Evolutionary conservation across 257 asterid species (phyloP).

Genomic region (Eucommia ulmoides): DNA sequence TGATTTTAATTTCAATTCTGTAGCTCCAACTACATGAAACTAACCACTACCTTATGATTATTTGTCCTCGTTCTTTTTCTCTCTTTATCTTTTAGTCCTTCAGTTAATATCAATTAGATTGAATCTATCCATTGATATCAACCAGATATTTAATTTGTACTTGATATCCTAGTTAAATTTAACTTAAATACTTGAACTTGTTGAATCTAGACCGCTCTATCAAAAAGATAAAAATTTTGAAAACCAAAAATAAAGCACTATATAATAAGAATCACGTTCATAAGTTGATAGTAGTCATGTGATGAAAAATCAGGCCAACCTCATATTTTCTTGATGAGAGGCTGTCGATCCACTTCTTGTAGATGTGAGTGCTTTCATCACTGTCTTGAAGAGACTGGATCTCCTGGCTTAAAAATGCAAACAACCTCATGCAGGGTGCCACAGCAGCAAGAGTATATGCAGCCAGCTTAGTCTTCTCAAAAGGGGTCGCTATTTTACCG

Average conservation of each 20-base stretch:
- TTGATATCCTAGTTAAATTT: neutral
- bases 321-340: constrained; percentile 43
- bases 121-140: too few species aligned
- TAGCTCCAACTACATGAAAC: too few species aligned
- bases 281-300: constrained; percentile 6
- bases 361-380: constrained; percentile 25
- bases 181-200: neutral
- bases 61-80: too few species aligned
- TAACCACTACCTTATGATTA: too few species aligned
- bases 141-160: too few species aligned
- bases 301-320: constrained; percentile 22
- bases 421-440: constrained; percentile 71
- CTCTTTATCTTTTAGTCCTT: too few species aligned
- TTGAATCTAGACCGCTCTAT: neutral
- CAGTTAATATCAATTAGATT: too few species aligned
- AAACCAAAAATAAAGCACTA: neutral
- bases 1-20: too few species aligned
- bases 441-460: constrained; percentile 53
- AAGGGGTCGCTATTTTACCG: constrained; percentile 50
- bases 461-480: constrained; percentile 59
- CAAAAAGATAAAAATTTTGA: neutral
- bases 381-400: constrained; percentile 30
- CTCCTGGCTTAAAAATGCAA: constrained; percentile 35
- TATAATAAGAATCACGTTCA: too few species aligned
- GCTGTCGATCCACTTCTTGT: constrained; percentile 50